Evolutionary conservation across 306 rosid genomes (phyloP), one percentile per base, ranked within the genome.

Genomic region (Ormosia emarginata): DNA sequence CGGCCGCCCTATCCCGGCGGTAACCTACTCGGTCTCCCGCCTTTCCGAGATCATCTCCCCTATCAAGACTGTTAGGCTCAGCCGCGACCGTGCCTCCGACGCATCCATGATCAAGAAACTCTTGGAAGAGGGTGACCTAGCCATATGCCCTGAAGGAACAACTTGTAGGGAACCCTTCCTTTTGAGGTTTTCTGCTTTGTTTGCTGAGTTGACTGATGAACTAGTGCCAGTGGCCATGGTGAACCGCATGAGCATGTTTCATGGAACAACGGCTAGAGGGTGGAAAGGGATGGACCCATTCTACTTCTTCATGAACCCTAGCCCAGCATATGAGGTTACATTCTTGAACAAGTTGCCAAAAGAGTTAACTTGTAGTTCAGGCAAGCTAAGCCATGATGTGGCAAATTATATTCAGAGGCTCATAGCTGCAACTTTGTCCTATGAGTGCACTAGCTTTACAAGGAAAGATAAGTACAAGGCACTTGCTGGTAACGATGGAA

Each of bases 261-360:
- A 95, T 4, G 98, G 98, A 6, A 95, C 97, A 0, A 95, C 98
- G 0, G 95, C 98, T 0, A 62, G 95, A 13, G 98, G 97, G 11
- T 93, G 98, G 95, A 95, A 95, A 34, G 97, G 97, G 32, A 90
- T 95, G 98, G 98, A 95, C 82, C 97, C 97, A 0, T 95, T 95
- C 34, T 91, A 92, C 88, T 91, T 95, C 86, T 90, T 91, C 89
- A 93, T 93, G 98, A 92, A 94, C 85, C 97, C 98, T 2, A 89
- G 89, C 36, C 97, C 97, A 2, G 77, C 87, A 1, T 94, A 94
- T 40, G 98, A 94, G 69, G 97, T 94, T 0, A 94, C 90, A 0
- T 92, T 92, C 67, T 67, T 92, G 81, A 90, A 87, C 39, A 94
- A 91, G 90, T 49, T 93, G 78, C 92, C 97, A 0, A 46, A 44